Percentiles rank a stretch among this genome's conserved stretches.
These are phyloP conservation scores for Endoconidiophora polonica DNA, from an alignment of 2,329 filamentous ascomycete genomes.

Conservation along the genomic window DNA sequence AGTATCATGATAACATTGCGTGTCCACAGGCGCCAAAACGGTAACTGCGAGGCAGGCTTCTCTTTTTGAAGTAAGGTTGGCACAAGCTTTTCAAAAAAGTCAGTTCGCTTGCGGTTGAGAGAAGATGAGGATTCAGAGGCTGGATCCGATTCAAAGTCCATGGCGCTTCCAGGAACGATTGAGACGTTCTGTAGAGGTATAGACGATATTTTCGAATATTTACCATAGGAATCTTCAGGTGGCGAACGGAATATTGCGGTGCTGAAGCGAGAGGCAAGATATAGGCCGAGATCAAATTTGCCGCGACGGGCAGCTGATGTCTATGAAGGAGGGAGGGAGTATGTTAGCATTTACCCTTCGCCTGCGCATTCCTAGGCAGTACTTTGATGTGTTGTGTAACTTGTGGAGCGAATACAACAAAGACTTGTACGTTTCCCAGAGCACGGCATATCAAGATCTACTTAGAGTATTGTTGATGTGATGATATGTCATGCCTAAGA, in stretches of 20 bases:
- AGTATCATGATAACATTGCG: conserved; percentile 35
- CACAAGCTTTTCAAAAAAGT: background rate
- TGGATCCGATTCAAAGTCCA: background rate
- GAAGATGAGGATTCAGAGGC: background rate
- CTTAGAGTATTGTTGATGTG: conserved; percentile 3
- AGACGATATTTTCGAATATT: conserved; percentile 3
- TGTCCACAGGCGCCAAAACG: conserved; percentile 29
- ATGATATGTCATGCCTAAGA: background rate
- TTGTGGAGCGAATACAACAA: too few species aligned
- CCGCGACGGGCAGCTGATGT: conserved; percentile 30
- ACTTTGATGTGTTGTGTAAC: too few species aligned
- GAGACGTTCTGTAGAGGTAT: conserved; percentile 3
- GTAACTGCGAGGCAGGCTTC: conserved; percentile 16
- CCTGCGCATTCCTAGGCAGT: too few species aligned
- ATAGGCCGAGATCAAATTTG: conserved; percentile 29
- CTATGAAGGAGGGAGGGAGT: conserved; percentile 16
- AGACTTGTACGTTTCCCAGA: too few species aligned
- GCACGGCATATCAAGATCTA: too few species aligned
- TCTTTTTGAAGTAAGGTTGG: background rate
- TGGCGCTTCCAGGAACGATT: background rate
- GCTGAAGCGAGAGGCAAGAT: conserved; percentile 21
- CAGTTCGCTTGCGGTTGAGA: background rate
- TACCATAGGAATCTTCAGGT: background rate
- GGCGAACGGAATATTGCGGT: conserved; percentile 16
- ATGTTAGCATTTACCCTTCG: too few species aligned